Conservation (phyloP, 345 rosid species). For the Rhodamnia argentea region DNA sequence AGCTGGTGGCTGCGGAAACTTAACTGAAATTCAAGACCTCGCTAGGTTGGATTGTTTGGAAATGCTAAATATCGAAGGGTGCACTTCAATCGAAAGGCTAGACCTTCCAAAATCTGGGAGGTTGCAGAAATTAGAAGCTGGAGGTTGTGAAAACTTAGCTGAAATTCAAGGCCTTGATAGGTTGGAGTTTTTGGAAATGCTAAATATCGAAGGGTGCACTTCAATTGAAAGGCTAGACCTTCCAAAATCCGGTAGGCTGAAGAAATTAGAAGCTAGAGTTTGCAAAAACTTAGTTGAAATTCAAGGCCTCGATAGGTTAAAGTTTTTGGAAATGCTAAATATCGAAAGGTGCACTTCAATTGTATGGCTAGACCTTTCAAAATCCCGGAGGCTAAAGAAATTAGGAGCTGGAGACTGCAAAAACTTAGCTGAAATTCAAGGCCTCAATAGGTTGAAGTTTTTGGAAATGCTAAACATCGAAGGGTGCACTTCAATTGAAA, state of each 20-base stretch:
- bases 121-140: rapidly evolving
- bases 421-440: not conserved
- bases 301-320: not conserved
- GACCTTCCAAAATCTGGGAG: not conserved
- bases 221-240: not conserved
- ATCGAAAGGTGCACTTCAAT: not conserved
- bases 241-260: rapidly evolving
- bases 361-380: not conserved
- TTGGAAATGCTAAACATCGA: not conserved
- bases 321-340: not conserved
- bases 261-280: not conserved
- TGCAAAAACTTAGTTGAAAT: not conserved
- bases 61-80: too few species aligned
- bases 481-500: not conserved
- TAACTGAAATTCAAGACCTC: not conserved
- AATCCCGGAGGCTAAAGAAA: not conserved
- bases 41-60: too few species aligned
- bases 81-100: not conserved
- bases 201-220: not conserved
- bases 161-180: not conserved
- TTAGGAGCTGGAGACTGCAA: too few species aligned
- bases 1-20: not conserved
- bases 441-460: not conserved
- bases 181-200: not conserved
- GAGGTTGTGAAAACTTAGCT: not conserved